Evolutionary conservation across 2,329 filamentous ascomycete species (phyloP).

Genomic region (Scedosporium boydii): DNA sequence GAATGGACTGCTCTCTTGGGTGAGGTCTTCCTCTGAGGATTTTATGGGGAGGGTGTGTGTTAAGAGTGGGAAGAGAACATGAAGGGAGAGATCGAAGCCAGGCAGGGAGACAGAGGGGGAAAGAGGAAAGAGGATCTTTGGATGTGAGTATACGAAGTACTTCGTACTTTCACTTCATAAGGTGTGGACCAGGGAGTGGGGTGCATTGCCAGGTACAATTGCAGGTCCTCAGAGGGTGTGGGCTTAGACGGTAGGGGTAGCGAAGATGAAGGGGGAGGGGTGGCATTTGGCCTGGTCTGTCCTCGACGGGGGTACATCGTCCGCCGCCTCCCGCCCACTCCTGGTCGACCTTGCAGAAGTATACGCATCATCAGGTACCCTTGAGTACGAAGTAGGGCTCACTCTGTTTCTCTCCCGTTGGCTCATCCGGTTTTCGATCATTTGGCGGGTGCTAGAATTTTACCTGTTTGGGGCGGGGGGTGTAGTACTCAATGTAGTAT

Average conservation of each 20-base stretch:
- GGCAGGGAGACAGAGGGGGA: no score
- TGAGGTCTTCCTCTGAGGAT: background rate
- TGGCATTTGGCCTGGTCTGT: background rate
- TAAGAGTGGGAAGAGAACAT: background rate
- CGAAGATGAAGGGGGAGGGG: slow-evolving; percentile 1
- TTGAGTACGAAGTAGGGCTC: background rate
- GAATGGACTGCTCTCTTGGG: background rate
- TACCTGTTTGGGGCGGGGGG: background rate
- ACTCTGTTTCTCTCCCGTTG: background rate
- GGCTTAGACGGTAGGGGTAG: background rate
- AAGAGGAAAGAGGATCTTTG: background rate
- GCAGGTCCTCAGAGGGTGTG: background rate
- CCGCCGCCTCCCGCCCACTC: background rate
- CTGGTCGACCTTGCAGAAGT: background rate
- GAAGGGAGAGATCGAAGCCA: background rate
- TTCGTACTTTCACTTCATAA: background rate
- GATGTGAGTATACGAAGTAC: no score
- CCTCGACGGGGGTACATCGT: slow-evolving; percentile 3
- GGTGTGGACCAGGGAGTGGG: background rate
- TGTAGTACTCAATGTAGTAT: background rate
- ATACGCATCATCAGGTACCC: background rate
- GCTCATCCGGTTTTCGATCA: slow-evolving; percentile 1
- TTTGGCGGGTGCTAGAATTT: background rate
- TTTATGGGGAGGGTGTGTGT: slow-evolving; percentile 1
- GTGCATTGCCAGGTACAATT: background rate